phyloP scores from a whole-genome alignment of 2,329 filamentous ascomycete genomes.

The Sporothrix mexicana region DNA sequence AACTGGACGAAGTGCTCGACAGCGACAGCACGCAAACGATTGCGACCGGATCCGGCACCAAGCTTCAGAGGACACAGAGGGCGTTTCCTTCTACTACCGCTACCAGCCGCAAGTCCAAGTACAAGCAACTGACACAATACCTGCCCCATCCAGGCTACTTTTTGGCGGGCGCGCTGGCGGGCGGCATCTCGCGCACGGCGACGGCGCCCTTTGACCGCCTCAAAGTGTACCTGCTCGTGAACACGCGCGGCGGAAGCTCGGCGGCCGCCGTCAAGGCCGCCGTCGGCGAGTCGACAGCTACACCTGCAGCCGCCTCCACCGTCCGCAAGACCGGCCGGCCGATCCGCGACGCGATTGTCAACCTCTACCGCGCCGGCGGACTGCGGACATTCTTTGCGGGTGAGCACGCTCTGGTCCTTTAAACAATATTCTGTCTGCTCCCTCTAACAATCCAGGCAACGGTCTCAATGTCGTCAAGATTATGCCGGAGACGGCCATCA shows the following conservation, averaged over 20 bases:
- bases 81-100: not conserved
- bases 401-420: constrained; percentile 59
- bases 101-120: not conserved
- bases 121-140: constrained; percentile 65
- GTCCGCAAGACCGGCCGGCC: constrained; percentile 70
- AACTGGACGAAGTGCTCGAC: constrained; percentile 25
- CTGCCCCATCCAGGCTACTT: constrained; percentile 96
- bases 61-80: constrained; percentile 31
- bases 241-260: constrained; percentile 63
- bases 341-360: constrained; percentile 73
- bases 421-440: not conserved
- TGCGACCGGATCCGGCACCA: constrained; percentile 23
- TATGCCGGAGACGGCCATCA: constrained; percentile 98
- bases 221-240: constrained; percentile 96
- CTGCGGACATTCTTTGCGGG: constrained; percentile 90
- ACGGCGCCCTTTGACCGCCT: constrained; percentile 95
- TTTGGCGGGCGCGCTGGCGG: constrained; percentile 90
- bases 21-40: not conserved
- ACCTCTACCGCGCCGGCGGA: constrained; percentile 85
- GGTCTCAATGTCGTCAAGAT: constrained; percentile 97
- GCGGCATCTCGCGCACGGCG: constrained; percentile 91
- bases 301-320: constrained; percentile 67
- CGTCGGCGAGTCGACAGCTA: constrained; percentile 47
- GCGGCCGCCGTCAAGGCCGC: not conserved
- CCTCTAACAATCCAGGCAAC: constrained; percentile 68